phyloP scores from a whole-genome alignment of 1,284 basidiomycete genomes.

The Tetrapyrgos nigripes region DNA sequence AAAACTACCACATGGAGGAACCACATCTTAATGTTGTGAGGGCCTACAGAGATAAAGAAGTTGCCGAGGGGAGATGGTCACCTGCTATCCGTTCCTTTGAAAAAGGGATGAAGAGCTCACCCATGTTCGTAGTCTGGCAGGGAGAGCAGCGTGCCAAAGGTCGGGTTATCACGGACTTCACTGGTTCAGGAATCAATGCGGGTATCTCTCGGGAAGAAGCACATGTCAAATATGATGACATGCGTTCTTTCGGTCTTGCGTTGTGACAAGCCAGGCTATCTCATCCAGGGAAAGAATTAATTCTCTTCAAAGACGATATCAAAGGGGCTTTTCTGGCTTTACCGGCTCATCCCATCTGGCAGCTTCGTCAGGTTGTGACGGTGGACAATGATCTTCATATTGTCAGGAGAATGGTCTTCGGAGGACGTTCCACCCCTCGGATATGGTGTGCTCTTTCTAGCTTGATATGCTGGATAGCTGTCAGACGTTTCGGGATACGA shows the following conservation, averaged over 20 bases:
- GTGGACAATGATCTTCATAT: constrained; percentile 30
- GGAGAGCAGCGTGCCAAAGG: no score
- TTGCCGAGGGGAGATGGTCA: constrained; percentile 16
- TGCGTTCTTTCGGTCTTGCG: no score
- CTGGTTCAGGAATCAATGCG: constrained; percentile 30
- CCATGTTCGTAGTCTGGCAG: constrained; percentile 34
- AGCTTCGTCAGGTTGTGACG: constrained; percentile 34
- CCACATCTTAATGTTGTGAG: constrained; percentile 23
- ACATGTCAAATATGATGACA: constrained; percentile 36
- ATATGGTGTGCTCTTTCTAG: no score
- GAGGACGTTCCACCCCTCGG: no score
- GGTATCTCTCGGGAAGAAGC: constrained; percentile 24
- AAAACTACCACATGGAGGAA: constrained; percentile 20
- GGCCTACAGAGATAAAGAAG: constrained; percentile 26
- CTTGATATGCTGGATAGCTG: constrained; percentile 34
- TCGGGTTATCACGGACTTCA: constrained; percentile 29
- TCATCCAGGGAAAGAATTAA: constrained; percentile 13
- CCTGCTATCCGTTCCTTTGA: constrained; percentile 20
- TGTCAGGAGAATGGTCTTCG: no score
- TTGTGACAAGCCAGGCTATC: constrained; percentile 15
- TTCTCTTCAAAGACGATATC: constrained; percentile 35
- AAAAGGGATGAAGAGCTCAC: constrained; percentile 29
- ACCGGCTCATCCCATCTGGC: constrained; percentile 35
- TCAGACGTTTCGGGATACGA: constrained; percentile 11
- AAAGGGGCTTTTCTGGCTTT: constrained; percentile 33